These are phyloP conservation scores for Aspergillus fischeri DNA, from an alignment of 2,329 filamentous ascomycete genomes.

Conservation along the genomic window DNA sequence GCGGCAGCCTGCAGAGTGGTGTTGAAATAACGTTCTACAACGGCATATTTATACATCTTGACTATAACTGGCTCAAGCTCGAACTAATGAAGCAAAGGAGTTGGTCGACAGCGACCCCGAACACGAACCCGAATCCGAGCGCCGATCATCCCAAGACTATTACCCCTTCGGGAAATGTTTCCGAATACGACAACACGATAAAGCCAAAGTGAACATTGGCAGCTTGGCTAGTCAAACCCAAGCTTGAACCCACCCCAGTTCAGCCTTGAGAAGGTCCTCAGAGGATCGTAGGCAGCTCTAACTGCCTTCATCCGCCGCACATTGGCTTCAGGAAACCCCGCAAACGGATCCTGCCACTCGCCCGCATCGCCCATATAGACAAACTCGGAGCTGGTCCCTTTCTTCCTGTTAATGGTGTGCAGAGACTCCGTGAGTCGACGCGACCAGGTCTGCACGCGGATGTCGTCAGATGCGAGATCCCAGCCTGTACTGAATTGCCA, in stretches of 20 bases:
- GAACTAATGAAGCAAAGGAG: no score
- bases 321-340: constrained; percentile 31
- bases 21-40: no score
- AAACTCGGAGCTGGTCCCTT: constrained; percentile 32
- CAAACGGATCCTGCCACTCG: constrained; percentile 36
- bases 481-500: constrained; percentile 40
- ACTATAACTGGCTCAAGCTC: no score
- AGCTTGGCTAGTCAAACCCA: background rate
- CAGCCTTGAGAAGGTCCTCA: constrained; percentile 26
- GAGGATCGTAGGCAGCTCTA: constrained; percentile 30
- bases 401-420: constrained; percentile 28
- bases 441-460: constrained; percentile 33
- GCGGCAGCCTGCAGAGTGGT: no score
- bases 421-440: constrained; percentile 24
- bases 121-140: no score
- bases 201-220: no score
- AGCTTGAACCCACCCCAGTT: constrained; percentile 37
- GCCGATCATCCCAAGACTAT: no score
- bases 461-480: constrained; percentile 33
- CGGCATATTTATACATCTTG: no score
- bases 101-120: no score
- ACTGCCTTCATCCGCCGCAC: constrained; percentile 30
- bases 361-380: constrained; percentile 38
- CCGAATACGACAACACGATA: no score
- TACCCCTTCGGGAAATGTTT: no score